Evolutionary conservation across 148 eudicot genomes (phyloP).

Genomic region (Rheum nobile): DNA sequence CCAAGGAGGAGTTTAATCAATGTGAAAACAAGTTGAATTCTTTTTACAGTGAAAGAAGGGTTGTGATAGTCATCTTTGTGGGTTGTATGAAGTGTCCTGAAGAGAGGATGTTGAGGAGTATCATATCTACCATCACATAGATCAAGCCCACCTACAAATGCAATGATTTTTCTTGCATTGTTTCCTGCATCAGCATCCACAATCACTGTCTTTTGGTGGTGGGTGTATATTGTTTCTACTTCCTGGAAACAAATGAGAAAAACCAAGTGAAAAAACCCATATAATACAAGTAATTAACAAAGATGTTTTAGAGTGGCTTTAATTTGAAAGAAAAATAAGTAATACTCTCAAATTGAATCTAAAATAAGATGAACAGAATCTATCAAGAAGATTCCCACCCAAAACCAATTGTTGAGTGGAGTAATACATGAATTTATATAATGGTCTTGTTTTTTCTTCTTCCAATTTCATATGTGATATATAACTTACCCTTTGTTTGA

Average conservation of each 20-base stretch:
- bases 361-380: too few species aligned
- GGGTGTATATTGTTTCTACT: slow-evolving; percentile 88
- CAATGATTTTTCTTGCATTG: slow-evolving; percentile 54
- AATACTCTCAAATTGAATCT: too few species aligned
- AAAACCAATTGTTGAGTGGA: too few species aligned
- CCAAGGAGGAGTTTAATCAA: not conserved
- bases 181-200: slow-evolving; percentile 87
- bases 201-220: slow-evolving; percentile 86
- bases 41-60: slow-evolving; percentile 65
- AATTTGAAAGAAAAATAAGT: too few species aligned
- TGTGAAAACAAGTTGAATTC: not conserved
- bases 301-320: too few species aligned
- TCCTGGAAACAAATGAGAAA: slow-evolving; percentile 28
- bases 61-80: slow-evolving; percentile 88
- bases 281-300: too few species aligned
- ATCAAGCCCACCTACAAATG: slow-evolving; percentile 92
- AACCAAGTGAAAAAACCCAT: not conserved
- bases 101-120: slow-evolving; percentile 64
- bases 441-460: too few species aligned
- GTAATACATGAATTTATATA: too few species aligned
- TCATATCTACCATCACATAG: slow-evolving; percentile 94
- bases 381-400: too few species aligned
- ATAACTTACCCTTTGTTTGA: slow-evolving; percentile 45
- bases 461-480: too few species aligned
- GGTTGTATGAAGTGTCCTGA: slow-evolving; percentile 49